Evolutionary conservation across 192 early-diverging fungal genomes (phyloP).

Genomic region (Backusella morwellensis): DNA sequence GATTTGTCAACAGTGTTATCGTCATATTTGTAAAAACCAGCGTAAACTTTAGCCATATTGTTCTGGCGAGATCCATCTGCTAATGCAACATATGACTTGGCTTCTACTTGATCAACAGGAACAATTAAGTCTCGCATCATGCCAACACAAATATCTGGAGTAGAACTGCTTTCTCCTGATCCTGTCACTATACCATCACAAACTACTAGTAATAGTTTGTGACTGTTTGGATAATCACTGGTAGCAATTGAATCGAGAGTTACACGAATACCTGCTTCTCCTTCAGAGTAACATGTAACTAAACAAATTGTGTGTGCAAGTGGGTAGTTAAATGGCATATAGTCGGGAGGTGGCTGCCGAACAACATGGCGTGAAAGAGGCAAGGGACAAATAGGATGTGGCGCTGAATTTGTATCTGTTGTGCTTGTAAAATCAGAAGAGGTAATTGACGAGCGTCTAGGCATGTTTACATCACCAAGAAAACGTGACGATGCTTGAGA

Average conservation of each 20-base stretch:
- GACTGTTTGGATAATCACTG: slow-evolving; percentile 81
- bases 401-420: neutral
- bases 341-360: slow-evolving; percentile 38
- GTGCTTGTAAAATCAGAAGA: slow-evolving; percentile 4
- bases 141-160: slow-evolving; percentile 74
- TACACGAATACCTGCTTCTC: slow-evolving; percentile 69
- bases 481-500: neutral
- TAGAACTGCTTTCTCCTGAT: slow-evolving; percentile 66
- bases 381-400: slow-evolving; percentile 17
- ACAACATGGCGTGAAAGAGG: slow-evolving; percentile 38
- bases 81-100: slow-evolving; percentile 80
- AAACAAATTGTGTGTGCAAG: slow-evolving; percentile 66
- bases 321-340: slow-evolving; percentile 51
- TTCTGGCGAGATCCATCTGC: slow-evolving; percentile 87
- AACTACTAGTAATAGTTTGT: slow-evolving; percentile 84
- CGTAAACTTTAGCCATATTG: slow-evolving; percentile 92
- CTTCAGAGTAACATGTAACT: slow-evolving; percentile 93
- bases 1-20: slow-evolving; percentile 65
- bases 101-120: slow-evolving; percentile 51
- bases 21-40: slow-evolving; percentile 87
- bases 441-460: slow-evolving; percentile 1
- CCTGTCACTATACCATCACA: slow-evolving; percentile 92
- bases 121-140: slow-evolving; percentile 69
- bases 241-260: slow-evolving; percentile 87
- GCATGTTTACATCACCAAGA: neutral